Conservation (phyloP, 345 rosid species). For the Leavenworthia alabamica region DNA sequence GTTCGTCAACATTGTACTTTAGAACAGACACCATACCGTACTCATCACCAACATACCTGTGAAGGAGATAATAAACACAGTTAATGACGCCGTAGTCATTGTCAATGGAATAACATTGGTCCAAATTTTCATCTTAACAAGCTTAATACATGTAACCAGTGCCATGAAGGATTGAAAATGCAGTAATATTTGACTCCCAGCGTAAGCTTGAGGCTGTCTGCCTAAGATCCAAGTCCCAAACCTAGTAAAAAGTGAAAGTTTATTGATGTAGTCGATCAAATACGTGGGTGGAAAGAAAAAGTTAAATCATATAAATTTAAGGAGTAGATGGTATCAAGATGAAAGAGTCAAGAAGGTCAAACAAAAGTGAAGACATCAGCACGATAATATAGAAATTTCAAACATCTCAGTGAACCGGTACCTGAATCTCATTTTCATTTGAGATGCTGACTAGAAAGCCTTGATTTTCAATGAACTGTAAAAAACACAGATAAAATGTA, state of each 20-base stretch:
- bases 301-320: conserved; percentile 8
- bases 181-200: conserved; percentile 83
- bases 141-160: conserved; percentile 61
- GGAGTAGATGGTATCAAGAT: conserved; percentile 1
- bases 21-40: conserved; percentile 59
- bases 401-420: conserved; percentile 22
- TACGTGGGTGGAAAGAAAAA: not conserved
- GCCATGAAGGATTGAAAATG: conserved; percentile 64
- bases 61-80: conserved; percentile 2
- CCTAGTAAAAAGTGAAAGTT: conserved; percentile 39
- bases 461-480: conserved; percentile 71
- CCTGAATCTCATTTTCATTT: conserved; percentile 74
- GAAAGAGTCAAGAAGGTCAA: conserved; percentile 7
- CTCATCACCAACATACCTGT: conserved; percentile 84
- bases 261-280: not conserved
- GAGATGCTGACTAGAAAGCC: conserved; percentile 67
- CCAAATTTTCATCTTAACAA: not conserved
- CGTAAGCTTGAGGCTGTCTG: conserved; percentile 39
- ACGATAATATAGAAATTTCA: conserved; percentile 19
- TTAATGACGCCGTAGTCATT: conserved; percentile 3
- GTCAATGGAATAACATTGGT: not conserved
- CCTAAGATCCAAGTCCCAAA: conserved; percentile 75
- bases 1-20: conserved; percentile 50
- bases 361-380: conserved; percentile 1
- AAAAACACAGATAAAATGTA: conserved; percentile 2